Conservation (phyloP, 441 rosid genomes). For the Gossypium laxum region DNA sequence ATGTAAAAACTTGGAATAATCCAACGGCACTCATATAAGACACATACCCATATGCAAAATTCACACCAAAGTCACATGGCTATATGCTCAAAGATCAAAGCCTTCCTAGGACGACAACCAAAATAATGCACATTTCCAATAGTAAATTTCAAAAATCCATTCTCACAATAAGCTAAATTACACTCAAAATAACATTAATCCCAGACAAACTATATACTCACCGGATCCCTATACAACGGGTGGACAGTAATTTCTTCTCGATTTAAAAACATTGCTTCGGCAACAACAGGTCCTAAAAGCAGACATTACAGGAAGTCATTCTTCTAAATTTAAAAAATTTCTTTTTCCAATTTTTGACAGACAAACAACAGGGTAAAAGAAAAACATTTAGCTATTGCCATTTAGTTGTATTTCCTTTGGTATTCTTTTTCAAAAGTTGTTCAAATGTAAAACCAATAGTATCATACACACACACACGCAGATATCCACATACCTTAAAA, state of each 20-base stretch:
- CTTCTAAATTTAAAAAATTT: background rate
- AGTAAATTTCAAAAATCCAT: background rate
- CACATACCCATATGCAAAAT: background rate
- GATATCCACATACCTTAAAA: background rate
- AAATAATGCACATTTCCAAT: background rate
- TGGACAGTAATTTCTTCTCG: conserved; percentile 74
- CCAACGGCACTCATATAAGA: background rate
- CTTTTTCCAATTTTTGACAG: background rate
- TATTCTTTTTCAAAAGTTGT: too few relatives aligned
- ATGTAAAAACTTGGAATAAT: background rate
- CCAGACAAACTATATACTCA: conserved; percentile 26
- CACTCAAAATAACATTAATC: background rate
- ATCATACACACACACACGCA: too few relatives aligned
- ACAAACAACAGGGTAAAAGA: background rate
- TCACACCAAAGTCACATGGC: background rate
- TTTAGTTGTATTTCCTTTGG: too few relatives aligned
- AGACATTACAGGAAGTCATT: background rate
- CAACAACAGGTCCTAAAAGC: conserved; percentile 75
- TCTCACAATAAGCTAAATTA: background rate
- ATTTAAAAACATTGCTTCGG: conserved; percentile 86
- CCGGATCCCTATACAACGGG: conserved; percentile 90
- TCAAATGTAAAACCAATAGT: too few relatives aligned
- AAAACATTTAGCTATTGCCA: background rate
- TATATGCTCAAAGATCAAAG: background rate
- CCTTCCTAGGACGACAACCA: background rate